Base-by-base conservation (phyloP, 2,329 filamentous ascomycete species). In the Pseudopyrenochaeta lycopersici region DNA sequence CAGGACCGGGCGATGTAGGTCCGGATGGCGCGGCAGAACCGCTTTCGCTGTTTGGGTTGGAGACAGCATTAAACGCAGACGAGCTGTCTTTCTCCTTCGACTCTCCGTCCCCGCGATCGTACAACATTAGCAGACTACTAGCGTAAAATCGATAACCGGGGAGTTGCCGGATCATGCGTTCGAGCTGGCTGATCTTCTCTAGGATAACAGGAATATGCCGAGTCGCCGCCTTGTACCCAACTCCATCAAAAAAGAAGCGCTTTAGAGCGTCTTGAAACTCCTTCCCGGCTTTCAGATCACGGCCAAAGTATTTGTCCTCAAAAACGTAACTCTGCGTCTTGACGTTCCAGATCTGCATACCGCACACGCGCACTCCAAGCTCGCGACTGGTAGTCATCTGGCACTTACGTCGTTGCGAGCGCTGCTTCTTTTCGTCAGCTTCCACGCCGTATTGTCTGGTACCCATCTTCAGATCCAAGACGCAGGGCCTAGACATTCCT, bases 401-500 rank as follows among this genome's bases (percentile, higher is more conserved):
- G 75, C 95, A 98, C 76, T 99, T 99, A 64, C 91, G 88, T 52
- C 91, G 87, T 75, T 99, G 95, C 0, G 95, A 98, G 55, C 89
- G 88, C 69, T 93, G 91, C 76, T 99, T 99, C 81, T 96, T 96
- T 38, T 92, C 88, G 47, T 85, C 88, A 2, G 95, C 95, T 64
- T 98, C 93, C 11, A 98, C 87, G 7, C 95, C 95, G 73, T 97
- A 98, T 72, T 99, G 95, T 2, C 95, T 88, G 7, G 95, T 99
- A 17, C 95, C 95, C 95, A 99, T 99, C 74, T 99, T 99, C 58
- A 99, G 82, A 72, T 99, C 95, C 76, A 99, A 90, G 54, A 99
- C 96, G 77, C 95, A 98, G 4, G 95, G 95, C 45, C 90, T 88
- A 72, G 92, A 93, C 95, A 99, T 98, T 30, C 94, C 94, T 1